Evolutionary conservation across 352 stramenopile genomes (phyloP).

Genomic region (Globisporangium abappressorium): DNA sequence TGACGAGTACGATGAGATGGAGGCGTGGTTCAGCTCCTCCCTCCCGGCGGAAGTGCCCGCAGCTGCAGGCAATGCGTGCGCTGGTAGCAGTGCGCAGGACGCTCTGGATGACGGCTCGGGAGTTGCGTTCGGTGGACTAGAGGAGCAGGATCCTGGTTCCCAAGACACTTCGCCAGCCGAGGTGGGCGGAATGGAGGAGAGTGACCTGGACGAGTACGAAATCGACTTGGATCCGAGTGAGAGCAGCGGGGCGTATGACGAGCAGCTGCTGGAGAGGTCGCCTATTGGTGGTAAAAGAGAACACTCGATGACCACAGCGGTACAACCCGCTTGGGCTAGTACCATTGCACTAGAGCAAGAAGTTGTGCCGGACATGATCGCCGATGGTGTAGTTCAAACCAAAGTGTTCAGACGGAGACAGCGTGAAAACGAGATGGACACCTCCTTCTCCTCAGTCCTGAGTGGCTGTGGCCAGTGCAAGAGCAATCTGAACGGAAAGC

Average conservation of each 20-base stretch:
- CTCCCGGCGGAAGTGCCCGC: background rate
- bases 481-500: conserved; percentile 66
- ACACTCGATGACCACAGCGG: background rate
- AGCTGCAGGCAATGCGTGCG: too few species aligned
- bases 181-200: background rate
- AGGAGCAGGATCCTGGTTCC: background rate
- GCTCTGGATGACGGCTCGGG: background rate
- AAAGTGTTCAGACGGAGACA: background rate
- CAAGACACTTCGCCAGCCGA: background rate
- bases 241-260: background rate
- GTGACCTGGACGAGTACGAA: background rate
- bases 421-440: background rate
- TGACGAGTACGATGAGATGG: conserved; percentile 2
- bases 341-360: background rate
- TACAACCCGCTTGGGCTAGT: background rate
- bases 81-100: background rate
- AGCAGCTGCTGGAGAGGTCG: background rate
- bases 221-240: background rate
- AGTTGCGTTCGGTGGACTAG: background rate
- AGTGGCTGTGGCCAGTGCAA: conserved; percentile 45
- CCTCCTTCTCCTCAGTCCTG: background rate
- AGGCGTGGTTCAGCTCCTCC: background rate
- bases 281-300: too few species aligned
- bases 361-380: too few species aligned
- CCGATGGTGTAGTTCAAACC: background rate